A percentile compares a stretch with the other conserved stretches of the same genome.
phyloP scores from a whole-genome alignment of 352 stramenopile species.

The Phytophthora syringae region DNA sequence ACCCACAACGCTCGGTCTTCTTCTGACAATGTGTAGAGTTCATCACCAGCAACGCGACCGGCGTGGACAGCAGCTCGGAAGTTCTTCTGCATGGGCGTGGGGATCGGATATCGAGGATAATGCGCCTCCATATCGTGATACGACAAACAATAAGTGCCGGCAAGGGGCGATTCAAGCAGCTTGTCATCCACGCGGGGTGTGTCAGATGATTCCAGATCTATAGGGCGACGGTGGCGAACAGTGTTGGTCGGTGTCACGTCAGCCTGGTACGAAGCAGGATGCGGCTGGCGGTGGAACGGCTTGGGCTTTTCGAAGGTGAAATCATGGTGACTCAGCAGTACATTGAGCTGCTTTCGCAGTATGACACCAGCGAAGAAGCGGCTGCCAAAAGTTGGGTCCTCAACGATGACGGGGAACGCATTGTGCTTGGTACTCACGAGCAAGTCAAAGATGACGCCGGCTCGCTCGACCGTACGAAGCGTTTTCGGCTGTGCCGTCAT shows the following conservation, averaged over 20 bases:
- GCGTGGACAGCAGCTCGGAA: slow-evolving; percentile 34
- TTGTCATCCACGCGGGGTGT: slow-evolving; percentile 53
- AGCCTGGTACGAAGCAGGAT: slow-evolving; percentile 47
- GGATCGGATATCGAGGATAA: slow-evolving; percentile 85
- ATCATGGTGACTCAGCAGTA: slow-evolving; percentile 74
- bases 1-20: slow-evolving; percentile 93
- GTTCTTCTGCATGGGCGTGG: slow-evolving; percentile 48
- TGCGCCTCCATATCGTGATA: slow-evolving; percentile 85
- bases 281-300: slow-evolving; percentile 74
- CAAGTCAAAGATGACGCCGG: slow-evolving; percentile 94
- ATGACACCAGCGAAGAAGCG: slow-evolving; percentile 86
- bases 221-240: slow-evolving; percentile 31
- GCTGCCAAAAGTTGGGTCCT: slow-evolving; percentile 84
- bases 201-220: slow-evolving; percentile 30
- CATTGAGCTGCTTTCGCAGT: slow-evolving; percentile 82
- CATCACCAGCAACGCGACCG: slow-evolving; percentile 37
- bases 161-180: slow-evolving; percentile 44
- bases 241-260: slow-evolving; percentile 40
- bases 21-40: slow-evolving; percentile 66
- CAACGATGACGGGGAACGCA: slow-evolving; percentile 87
- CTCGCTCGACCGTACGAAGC: slow-evolving; percentile 92
- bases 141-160: slow-evolving; percentile 65
- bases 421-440: slow-evolving; percentile 89
- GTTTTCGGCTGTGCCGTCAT: slow-evolving; percentile 96
- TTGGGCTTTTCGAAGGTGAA: slow-evolving; percentile 72